Conservation (phyloP, 1,284 basidiomycete species). For the Cronartium ribicola region DNA sequence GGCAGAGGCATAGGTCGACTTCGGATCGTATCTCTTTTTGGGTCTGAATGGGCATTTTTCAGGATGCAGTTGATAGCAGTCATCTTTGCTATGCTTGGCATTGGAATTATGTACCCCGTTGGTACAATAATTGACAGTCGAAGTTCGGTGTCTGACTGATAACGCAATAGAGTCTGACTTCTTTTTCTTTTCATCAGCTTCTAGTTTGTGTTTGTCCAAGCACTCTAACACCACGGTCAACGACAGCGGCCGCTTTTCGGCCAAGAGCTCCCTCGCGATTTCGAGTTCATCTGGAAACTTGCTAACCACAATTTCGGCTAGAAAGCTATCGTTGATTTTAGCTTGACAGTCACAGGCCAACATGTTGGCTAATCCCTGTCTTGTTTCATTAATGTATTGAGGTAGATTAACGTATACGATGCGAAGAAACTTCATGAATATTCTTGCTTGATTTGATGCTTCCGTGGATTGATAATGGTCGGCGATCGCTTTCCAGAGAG, state of each 20-base stretch:
- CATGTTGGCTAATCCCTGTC: neutral
- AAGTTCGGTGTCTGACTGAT: neutral
- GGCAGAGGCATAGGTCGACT: neutral
- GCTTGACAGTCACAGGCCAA: neutral
- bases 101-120: neutral
- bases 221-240: neutral
- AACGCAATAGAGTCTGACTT: neutral
- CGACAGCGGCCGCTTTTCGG: neutral
- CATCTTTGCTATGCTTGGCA: neutral
- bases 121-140: neutral
- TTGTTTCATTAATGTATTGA: neutral
- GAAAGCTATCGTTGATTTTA: neutral
- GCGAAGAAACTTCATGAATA: neutral
- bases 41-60: neutral
- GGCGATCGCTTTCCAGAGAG: neutral
- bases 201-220: neutral
- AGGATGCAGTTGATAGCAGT: neutral
- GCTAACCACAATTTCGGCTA: neutral
- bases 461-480: neutral
- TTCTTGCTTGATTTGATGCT: neutral
- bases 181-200: neutral
- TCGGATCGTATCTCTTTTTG: no score
- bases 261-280: neutral
- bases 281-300: neutral
- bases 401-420: neutral